Evolutionary conservation across 768 basidiomycete genomes (phyloP).

Genomic region (Fibroporia radiculosa): DNA sequence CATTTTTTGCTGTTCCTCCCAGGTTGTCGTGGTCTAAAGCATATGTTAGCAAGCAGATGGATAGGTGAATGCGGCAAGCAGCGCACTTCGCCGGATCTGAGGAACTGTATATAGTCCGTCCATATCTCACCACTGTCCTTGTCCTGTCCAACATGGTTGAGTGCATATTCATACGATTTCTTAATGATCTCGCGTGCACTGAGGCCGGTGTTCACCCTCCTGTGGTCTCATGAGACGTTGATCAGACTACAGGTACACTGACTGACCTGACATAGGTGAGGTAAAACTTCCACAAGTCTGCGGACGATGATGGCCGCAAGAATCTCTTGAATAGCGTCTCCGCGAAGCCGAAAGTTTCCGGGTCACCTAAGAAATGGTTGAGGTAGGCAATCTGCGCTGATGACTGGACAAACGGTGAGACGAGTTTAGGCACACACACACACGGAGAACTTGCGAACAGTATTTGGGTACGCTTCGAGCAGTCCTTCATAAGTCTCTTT

Average conservation of each 20-base stretch:
- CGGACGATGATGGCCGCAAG: slow-evolving; percentile 75
- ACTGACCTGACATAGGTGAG: slow-evolving; percentile 80
- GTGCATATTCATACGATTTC: slow-evolving; percentile 89
- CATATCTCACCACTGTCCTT: slow-evolving; percentile 90
- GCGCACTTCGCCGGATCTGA: slow-evolving; percentile 71
- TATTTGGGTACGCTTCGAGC: slow-evolving; percentile 84
- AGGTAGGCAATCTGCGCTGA: slow-evolving; percentile 82
- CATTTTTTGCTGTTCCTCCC: slow-evolving; percentile 96
- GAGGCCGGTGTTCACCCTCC: slow-evolving; percentile 63
- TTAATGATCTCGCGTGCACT: slow-evolving; percentile 69
- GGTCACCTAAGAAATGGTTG: slow-evolving; percentile 61
- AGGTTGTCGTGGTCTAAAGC: slow-evolving; percentile 59
- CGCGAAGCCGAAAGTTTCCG: slow-evolving; percentile 62
- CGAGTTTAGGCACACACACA: slow-evolving; percentile 17
- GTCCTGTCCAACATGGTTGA: slow-evolving; percentile 85
- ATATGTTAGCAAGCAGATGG: background rate
- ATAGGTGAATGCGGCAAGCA: background rate
- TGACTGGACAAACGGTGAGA: slow-evolving; percentile 37
- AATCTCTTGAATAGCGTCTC: slow-evolving; percentile 88
- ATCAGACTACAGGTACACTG: background rate
- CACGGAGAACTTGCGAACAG: slow-evolving; percentile 49
- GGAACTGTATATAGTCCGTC: slow-evolving; percentile 88
- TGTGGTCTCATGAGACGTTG: slow-evolving; percentile 22
- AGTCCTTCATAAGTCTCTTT: slow-evolving; percentile 77
- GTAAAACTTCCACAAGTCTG: slow-evolving; percentile 91